Conservation (phyloP, 495 filamentous ascomycete species). For the Acidiella bohemica region DNA sequence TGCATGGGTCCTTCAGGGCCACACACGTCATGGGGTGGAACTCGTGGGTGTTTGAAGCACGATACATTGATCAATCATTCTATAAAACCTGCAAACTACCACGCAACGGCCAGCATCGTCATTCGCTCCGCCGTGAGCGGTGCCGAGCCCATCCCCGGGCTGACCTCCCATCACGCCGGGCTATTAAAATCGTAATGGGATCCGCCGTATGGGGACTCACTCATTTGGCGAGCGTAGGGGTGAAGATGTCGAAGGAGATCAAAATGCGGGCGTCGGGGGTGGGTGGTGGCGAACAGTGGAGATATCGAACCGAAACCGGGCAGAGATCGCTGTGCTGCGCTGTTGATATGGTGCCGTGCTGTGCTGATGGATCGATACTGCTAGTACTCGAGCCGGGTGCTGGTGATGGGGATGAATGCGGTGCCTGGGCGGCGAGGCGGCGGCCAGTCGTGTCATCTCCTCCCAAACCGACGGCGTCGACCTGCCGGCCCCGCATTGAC, state of each 20-base stretch:
- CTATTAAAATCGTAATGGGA: neutral
- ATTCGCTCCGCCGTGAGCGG: neutral
- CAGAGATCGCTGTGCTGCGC: constrained; percentile 7
- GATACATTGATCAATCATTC: no score
- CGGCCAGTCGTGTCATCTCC: no score
- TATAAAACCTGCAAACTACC: no score
- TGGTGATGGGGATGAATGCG: constrained; percentile 2
- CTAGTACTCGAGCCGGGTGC: constrained; percentile 12
- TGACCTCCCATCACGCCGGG: neutral
- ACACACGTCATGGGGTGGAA: no score
- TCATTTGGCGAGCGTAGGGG: no score
- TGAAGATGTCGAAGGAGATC: constrained; percentile 17
- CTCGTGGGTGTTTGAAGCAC: no score
- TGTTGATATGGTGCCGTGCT: constrained; percentile 5
- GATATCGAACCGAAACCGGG: constrained; percentile 5
- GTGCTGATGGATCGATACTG: constrained; percentile 15
- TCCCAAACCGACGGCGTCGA: neutral
- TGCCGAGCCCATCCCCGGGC: neutral
- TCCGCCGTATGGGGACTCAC: no score
- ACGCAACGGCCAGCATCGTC: neutral
- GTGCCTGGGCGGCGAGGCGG: neutral
- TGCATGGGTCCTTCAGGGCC: no score
- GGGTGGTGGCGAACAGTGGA: neutral
- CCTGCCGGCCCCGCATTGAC: neutral
- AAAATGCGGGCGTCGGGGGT: constrained; percentile 3